These are phyloP conservation scores for Fusarium mexicanum DNA, from an alignment of 2,329 filamentous ascomycete species.

Conservation along the genomic window DNA sequence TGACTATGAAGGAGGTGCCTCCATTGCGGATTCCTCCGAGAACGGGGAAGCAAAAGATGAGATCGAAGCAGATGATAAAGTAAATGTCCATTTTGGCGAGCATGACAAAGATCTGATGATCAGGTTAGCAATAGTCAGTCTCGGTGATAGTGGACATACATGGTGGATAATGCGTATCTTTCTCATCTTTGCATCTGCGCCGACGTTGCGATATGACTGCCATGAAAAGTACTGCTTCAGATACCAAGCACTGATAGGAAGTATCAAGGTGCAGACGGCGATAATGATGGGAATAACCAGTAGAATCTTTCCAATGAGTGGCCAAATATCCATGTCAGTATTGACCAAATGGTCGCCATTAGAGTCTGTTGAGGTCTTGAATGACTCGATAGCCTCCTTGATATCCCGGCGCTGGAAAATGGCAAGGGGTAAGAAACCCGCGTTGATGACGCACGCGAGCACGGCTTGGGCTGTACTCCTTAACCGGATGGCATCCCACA, in stretches of 20 bases:
- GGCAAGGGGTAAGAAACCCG: neutral
- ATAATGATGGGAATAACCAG: neutral
- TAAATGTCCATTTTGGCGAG: slow-evolving; percentile 2
- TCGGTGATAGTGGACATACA: neutral
- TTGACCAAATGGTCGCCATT: neutral
- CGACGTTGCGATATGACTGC: slow-evolving; percentile 10
- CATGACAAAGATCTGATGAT: neutral
- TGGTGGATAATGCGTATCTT: slow-evolving; percentile 1
- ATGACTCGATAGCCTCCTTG: neutral
- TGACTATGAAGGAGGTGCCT: neutral
- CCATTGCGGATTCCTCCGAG: neutral
- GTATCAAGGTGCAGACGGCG: neutral
- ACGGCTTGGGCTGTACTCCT: slow-evolving; percentile 6
- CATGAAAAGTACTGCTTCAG: slow-evolving; percentile 4
- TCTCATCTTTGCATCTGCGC: slow-evolving; percentile 1
- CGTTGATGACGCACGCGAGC: neutral
- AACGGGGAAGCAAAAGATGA: neutral
- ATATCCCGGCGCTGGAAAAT: neutral
- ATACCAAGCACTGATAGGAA: neutral
- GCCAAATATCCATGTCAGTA: neutral
- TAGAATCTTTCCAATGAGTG: neutral
- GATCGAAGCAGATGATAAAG: neutral
- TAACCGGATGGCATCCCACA: slow-evolving; percentile 2
- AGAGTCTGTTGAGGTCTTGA: neutral
- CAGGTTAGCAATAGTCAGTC: neutral